A percentile compares a stretch with the other conserved stretches of the same genome.
Evolutionary conservation across 768 basidiomycete genomes (phyloP).

Genomic region (Serendipita sp.): DNA sequence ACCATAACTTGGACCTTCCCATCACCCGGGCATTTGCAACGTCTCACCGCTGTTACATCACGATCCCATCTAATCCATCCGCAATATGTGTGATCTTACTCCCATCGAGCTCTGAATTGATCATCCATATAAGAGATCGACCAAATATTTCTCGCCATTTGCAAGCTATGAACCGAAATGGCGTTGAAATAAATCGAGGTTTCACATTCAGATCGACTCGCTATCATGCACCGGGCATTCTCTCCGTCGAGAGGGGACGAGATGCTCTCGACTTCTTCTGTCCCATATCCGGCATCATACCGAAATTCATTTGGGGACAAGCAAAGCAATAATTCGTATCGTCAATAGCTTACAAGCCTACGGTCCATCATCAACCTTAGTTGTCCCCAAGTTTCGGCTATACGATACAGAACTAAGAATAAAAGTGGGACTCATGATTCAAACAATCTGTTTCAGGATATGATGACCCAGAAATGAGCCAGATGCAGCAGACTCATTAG

Average conservation of each 20-base stretch:
- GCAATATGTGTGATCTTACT: too few relatives aligned
- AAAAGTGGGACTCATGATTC: constrained; percentile 15
- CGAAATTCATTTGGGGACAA: constrained; percentile 17
- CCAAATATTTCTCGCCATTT: constrained; percentile 15
- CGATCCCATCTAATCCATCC: too few relatives aligned
- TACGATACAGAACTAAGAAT: constrained; percentile 17
- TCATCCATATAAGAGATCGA: not conserved
- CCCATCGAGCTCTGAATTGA: not conserved
- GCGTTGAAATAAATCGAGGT: constrained; percentile 4
- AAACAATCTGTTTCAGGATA: constrained; percentile 13
- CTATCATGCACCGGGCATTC: constrained; percentile 20
- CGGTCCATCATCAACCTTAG: constrained; percentile 12
- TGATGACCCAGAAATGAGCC: constrained; percentile 7
- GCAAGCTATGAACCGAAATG: constrained; percentile 19
- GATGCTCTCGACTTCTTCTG: constrained; percentile 3
- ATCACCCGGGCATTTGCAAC: too few relatives aligned
- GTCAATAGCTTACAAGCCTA: constrained; percentile 14
- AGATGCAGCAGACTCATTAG: constrained; percentile 18
- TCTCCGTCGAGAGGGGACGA: constrained; percentile 12
- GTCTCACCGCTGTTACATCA: too few relatives aligned
- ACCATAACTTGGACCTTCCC: too few relatives aligned
- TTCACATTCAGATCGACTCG: constrained; percentile 19
- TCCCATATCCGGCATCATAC: constrained; percentile 7
- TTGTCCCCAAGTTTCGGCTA: constrained; percentile 13
- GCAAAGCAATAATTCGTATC: constrained; percentile 16